These are phyloP conservation scores for Metschnikowia aberdeeniae DNA, from an alignment of 805 yeast genomes.

Conservation along the genomic window DNA sequence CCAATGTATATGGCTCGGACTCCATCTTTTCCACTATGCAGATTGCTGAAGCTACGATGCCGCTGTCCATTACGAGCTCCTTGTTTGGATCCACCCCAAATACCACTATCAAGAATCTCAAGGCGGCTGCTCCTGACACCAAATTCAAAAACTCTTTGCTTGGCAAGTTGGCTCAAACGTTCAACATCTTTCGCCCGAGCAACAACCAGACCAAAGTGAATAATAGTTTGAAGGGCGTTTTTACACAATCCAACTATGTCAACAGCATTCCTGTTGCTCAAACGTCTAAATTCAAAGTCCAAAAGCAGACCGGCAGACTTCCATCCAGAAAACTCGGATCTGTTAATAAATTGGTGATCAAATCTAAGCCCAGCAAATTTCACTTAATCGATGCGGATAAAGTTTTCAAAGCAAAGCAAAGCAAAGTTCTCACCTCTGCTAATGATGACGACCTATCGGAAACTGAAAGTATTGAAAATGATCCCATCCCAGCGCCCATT, in stretches of 20 bases:
- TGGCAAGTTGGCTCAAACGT: constrained; percentile 32
- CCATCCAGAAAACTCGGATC: constrained; percentile 17
- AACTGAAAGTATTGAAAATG: background rate
- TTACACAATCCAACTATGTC: constrained; percentile 26
- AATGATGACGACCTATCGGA: constrained; percentile 2
- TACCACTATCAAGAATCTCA: constrained; percentile 13
- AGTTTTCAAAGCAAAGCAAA: constrained; percentile 30
- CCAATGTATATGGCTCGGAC: constrained; percentile 30
- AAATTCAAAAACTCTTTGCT: constrained; percentile 26
- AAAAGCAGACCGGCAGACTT: background rate
- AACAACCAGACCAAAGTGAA: constrained; percentile 7
- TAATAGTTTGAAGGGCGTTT: constrained; percentile 25
- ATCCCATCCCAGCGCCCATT: constrained; percentile 4
- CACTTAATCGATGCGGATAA: constrained; percentile 41
- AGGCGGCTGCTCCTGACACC: constrained; percentile 15
- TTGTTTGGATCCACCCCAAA: constrained; percentile 16
- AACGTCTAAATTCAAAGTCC: background rate
- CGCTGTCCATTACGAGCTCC: constrained; percentile 30
- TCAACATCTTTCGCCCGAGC: constrained; percentile 27
- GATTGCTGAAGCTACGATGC: constrained; percentile 23
- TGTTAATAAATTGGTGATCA: constrained; percentile 34
- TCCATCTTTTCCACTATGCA: constrained; percentile 22
- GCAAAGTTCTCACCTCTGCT: constrained; percentile 1
- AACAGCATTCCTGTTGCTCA: constrained; percentile 4
- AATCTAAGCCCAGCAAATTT: constrained; percentile 38